A percentile compares a stretch with the other conserved stretches of the same genome.
Evolutionary conservation across 2,329 filamentous ascomycete genomes (phyloP).

Genomic region (Colletotrichum camelliae): DNA sequence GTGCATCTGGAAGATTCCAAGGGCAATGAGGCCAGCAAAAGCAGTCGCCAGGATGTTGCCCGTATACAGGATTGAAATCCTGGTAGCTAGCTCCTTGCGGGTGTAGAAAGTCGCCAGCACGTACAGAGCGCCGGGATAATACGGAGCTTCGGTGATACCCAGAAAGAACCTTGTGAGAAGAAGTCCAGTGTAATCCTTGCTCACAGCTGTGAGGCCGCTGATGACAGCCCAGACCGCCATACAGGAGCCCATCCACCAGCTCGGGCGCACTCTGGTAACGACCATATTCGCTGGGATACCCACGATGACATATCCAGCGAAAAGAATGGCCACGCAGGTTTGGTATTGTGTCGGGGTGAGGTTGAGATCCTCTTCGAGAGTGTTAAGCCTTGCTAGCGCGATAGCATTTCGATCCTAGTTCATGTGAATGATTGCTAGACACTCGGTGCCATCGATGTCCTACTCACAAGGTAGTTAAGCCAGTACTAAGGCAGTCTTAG

Average conservation of each 20-base stretch:
- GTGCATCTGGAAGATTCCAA: slow-evolving; percentile 31
- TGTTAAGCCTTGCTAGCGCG: slow-evolving; percentile 60
- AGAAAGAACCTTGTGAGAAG: slow-evolving; percentile 30
- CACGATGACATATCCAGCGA: slow-evolving; percentile 30
- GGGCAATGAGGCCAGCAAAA: slow-evolving; percentile 31
- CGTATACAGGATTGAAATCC: slow-evolving; percentile 33
- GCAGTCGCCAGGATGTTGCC: slow-evolving; percentile 30
- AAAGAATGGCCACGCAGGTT: slow-evolving; percentile 17
- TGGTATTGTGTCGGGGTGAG: slow-evolving; percentile 38
- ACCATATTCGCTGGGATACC: slow-evolving; percentile 30
- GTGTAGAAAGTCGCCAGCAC: slow-evolving; percentile 36
- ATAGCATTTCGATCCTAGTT: slow-evolving; percentile 54
- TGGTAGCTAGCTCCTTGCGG: slow-evolving; percentile 31
- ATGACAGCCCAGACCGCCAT: slow-evolving; percentile 30
- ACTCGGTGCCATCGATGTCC: background rate
- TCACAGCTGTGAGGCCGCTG: slow-evolving; percentile 30
- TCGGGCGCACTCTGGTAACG: slow-evolving; percentile 11
- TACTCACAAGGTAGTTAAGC: slow-evolving; percentile 37
- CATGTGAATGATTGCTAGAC: rapidly evolving
- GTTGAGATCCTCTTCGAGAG: slow-evolving; percentile 56
- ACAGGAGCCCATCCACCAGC: slow-evolving; percentile 13
- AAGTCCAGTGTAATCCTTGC: slow-evolving; percentile 29
- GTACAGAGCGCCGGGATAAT: slow-evolving; percentile 32
- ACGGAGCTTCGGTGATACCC: slow-evolving; percentile 33
- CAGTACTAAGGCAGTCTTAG: background rate